Base-by-base conservation (phyloP, 805 yeast species). In the Nakazawaea ambrosiae region DNA sequence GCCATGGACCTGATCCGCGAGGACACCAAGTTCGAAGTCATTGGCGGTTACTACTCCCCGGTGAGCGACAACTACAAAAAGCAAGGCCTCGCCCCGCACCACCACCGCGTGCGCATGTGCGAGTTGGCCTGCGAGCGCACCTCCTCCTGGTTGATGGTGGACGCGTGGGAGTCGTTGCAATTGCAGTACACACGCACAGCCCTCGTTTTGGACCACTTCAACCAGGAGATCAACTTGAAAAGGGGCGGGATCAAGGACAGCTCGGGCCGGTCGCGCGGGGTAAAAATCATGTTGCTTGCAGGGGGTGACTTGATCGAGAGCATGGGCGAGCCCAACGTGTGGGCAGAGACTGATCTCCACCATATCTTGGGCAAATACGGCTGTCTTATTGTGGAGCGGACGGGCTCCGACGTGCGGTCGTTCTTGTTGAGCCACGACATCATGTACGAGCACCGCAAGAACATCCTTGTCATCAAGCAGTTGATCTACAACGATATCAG, bases 291-390 rank as follows among this genome's bases (percentile, higher is more conserved):
- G 97, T 70, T 92, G 39, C 66, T 92, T 28, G 98, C 98, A 0
- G 98, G 98, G 36, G 98, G 98, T 30, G 98, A 92, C 60, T 71
- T 92, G 49, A 92, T 92, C 37, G 98, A 92, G 58, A 81, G 94
- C 31, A 92, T 92, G 97, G 98, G 98, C n/a, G 98, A 92, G 60
- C 97, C 98, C 17, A 92, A 90, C 51, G 98, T 92, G 27, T 92
- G 98, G 98, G 95, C 95, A 1, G 97, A 90, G 57, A 81, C 73
- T 41, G 98, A 92, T 60, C 68, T 92, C 50, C 95, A 88, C 51
- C 98, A 92, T 57, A 92, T 92, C 33, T 68, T 92, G 48, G 98
- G 98, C 20, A 81, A 84, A 44, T 92, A 92, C 59, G 98, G 98
- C 3, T 92, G 98, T 63, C 65, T 92, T 45, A 92, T 92, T 34